phyloP scores from a whole-genome alignment of 805 yeast genomes.

The Kazachstania kunashirensis region DNA sequence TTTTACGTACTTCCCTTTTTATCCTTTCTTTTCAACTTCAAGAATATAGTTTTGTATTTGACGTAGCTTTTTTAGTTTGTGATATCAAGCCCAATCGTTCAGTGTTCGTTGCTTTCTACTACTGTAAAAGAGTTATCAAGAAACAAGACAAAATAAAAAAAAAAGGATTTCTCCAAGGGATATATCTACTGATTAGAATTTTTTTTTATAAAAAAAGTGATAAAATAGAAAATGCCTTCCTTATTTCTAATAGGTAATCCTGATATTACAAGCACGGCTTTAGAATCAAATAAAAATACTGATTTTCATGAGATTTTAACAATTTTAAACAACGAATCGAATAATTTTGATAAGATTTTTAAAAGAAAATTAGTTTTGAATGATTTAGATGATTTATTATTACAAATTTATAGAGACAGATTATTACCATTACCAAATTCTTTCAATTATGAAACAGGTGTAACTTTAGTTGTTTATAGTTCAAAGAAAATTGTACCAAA shows the following conservation, averaged over 20 bases:
- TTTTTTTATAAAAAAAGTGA: too few species aligned
- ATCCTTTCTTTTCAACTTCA: too few species aligned
- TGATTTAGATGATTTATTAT: conserved; percentile 12
- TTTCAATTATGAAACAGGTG: conserved; percentile 19
- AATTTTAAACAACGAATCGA: neutral
- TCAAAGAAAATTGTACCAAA: conserved; percentile 3
- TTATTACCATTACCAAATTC: conserved; percentile 9
- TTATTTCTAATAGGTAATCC: conserved; percentile 4
- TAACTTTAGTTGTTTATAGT: conserved; percentile 17
- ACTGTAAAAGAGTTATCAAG: too few species aligned
- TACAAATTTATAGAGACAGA: conserved; percentile 17
- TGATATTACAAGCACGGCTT: neutral
- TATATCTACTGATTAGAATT: too few species aligned
- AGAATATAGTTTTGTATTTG: too few species aligned
- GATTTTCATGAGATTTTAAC: conserved; percentile 1
- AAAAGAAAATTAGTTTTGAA: conserved; percentile 7
- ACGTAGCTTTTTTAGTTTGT: too few species aligned
- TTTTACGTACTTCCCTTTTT: too few species aligned
- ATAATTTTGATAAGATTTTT: conserved; percentile 2
- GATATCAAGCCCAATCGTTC: too few species aligned
- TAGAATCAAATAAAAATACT: neutral
- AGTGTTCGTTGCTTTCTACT: too few species aligned
- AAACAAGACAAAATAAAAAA: too few species aligned
- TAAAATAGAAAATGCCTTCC: conserved; percentile 7
- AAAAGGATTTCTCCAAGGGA: too few species aligned